phyloP scores from a whole-genome alignment of 331 rosid species.

The Cydonia oblonga region DNA sequence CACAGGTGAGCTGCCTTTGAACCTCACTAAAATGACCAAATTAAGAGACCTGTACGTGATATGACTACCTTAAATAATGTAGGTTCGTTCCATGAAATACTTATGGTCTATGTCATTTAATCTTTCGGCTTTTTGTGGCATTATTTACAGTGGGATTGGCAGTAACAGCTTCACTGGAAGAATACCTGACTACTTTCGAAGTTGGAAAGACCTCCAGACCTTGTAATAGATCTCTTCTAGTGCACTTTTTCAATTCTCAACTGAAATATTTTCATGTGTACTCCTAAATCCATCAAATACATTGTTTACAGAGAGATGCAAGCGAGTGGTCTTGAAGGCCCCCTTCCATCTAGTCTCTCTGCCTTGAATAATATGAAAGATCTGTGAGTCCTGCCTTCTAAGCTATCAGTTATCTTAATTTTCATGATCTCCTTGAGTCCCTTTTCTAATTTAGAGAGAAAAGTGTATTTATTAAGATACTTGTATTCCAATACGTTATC shows the following conservation, averaged over 20 bases:
- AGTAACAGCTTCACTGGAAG: slow-evolving; percentile 16
- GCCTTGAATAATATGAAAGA: not conserved
- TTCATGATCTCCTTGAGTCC: not conserved
- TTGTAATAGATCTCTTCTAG: not conserved
- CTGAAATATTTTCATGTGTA: not conserved
- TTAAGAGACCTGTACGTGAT: slow-evolving; percentile 3
- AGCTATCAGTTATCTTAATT: not conserved
- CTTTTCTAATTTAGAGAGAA: not conserved
- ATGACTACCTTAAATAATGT: not conserved
- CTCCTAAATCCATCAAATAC: not conserved
- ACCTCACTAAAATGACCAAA: slow-evolving; percentile 17
- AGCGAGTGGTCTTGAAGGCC: slow-evolving; percentile 22
- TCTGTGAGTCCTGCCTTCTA: slow-evolving; percentile 11
- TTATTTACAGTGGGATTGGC: not conserved
- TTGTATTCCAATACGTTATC: not conserved
- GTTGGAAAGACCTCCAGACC: not conserved
- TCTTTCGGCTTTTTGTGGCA: not conserved
- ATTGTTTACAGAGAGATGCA: slow-evolving; percentile 16
- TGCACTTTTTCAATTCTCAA: not conserved
- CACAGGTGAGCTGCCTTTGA: slow-evolving; percentile 9
- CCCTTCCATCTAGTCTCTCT: slow-evolving; percentile 15
- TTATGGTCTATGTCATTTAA: not conserved
- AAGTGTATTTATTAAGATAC: not conserved
- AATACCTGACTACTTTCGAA: slow-evolving; percentile 9
- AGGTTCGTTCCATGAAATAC: not conserved